Evolutionary conservation across 2,329 filamentous ascomycete species (phyloP).

Genomic region (Arthrinium phaeospermum): DNA sequence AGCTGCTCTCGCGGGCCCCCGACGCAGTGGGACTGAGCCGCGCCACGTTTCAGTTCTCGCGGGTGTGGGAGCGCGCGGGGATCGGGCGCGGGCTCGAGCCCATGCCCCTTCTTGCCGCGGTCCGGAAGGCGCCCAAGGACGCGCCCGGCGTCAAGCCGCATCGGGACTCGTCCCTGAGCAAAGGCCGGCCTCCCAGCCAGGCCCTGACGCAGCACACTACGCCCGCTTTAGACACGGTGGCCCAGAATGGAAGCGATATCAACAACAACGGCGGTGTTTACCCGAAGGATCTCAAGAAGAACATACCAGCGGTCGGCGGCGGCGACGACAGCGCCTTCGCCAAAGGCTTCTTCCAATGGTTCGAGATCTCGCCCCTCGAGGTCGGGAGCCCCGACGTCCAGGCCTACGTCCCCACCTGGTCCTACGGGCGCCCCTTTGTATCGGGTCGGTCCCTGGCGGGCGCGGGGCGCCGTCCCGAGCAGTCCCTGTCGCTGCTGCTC

Average conservation of each 20-base stretch:
- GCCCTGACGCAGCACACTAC: background rate
- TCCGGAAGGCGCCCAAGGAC: background rate
- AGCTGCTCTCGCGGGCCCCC: background rate
- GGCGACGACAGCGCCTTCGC: background rate
- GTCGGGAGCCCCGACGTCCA: background rate
- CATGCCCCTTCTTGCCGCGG: background rate
- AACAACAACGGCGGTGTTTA: too few species aligned
- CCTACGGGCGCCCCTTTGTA: background rate
- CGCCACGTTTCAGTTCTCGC: conserved; percentile 8
- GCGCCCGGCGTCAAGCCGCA: conserved; percentile 1
- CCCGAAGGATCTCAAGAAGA: too few species aligned
- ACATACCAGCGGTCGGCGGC: too few species aligned
- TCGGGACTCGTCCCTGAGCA: background rate
- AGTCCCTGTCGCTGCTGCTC: background rate
- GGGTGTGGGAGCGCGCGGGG: background rate
- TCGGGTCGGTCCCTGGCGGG: background rate
- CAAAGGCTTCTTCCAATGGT: conserved; percentile 4
- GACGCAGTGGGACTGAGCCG: background rate
- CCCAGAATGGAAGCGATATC: background rate
- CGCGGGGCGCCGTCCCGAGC: background rate
- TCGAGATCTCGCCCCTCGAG: background rate
- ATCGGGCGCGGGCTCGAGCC: background rate
- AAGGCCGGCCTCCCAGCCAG: background rate
- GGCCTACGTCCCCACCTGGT: background rate
- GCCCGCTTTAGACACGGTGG: background rate